Conservation (phyloP, 177 flowering plant species). For the Vitis hybrid region DNA sequence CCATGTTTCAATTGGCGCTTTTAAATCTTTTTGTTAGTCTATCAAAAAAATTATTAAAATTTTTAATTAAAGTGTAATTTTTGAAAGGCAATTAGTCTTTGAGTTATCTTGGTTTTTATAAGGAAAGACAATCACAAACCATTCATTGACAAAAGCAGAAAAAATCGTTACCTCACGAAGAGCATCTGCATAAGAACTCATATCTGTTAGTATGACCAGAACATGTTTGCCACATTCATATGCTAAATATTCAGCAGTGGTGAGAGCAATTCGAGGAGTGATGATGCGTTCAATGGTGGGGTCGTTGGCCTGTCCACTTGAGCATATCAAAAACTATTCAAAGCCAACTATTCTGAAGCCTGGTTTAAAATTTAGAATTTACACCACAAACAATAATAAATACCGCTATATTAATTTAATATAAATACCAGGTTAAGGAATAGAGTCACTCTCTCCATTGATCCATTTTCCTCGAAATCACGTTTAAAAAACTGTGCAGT, state of each 20-base stretch:
- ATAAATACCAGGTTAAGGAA: constrained; percentile 42
- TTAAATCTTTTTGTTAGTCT: too few species aligned
- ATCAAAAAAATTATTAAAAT: too few species aligned
- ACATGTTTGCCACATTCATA: constrained; percentile 99
- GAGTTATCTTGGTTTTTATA: too few species aligned
- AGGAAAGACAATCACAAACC: too few species aligned
- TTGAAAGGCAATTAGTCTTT: too few species aligned
- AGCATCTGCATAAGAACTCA: constrained; percentile 99
- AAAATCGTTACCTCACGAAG: constrained; percentile 82
- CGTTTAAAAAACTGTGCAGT: constrained; percentile 57
- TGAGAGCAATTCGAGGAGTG: constrained; percentile 94
- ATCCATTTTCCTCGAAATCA: constrained; percentile 58
- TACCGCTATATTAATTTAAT: neutral
- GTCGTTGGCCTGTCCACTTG: constrained; percentile 78
- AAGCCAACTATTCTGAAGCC: neutral
- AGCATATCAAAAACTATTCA: neutral
- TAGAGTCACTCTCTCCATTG: constrained; percentile 57
- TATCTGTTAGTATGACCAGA: constrained; percentile 86
- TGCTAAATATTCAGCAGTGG: constrained; percentile 96
- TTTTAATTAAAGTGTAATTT: neutral
- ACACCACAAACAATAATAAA: neutral
- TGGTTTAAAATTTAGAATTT: neutral
- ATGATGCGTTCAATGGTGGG: constrained; percentile 98
- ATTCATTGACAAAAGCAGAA: neutral
- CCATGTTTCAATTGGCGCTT: too few species aligned